Base-by-base conservation (phyloP, 208 protist species). In the Vickermania ingenoplastis region DNA sequence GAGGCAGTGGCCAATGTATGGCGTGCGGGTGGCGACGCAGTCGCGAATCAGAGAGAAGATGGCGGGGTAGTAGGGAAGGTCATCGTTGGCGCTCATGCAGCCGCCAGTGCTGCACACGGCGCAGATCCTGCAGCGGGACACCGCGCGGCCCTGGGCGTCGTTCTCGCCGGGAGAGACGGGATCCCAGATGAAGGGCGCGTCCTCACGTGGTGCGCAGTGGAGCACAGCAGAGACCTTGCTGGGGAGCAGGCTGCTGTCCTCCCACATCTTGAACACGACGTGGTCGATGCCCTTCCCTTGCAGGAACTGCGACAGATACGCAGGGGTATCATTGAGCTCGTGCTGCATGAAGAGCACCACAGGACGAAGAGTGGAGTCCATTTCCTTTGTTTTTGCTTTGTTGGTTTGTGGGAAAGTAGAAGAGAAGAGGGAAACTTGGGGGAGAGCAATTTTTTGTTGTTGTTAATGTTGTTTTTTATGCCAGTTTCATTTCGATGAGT, bases 81-180 rank as follows among this genome's bases (percentile, higher is more conserved):
- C 27, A 29, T 72, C 67, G 36, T 72, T 72, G 24, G 55, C 59
- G 54, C 67, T 72, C 59, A 72, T 67, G 7, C 59, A 72, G 22
- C 67, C 67, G 2, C 67, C 67, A 31, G 66, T 60, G 27, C 53
- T 67, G 1, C 24, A 57, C 27, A 72, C 67, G 3, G 53, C 67
- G 0, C 67, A 59, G 48, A 72, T 67, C 53, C 59, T 31, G 53
- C 27, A 72, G 24, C 7, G 21, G n/a, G n/a, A n/a, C n/a, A n/a
- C n/a, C n/a, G n/a, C n/a, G n/a, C n/a, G n/a, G 29, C 66, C 59
- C 17, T 51, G 57, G n/a, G 31, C 67, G 21, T 3, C 41, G 7
- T 7, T 55, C 14, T n/a, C 59, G 2, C 30, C 31, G 4, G 26
- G 31, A 45, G 17, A 3, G 1, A 54, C 41, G 1, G 67, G 60